Evolutionary conservation across 106 monocot genomes (phyloP).

Genomic region (Platanthera zijinensis): DNA sequence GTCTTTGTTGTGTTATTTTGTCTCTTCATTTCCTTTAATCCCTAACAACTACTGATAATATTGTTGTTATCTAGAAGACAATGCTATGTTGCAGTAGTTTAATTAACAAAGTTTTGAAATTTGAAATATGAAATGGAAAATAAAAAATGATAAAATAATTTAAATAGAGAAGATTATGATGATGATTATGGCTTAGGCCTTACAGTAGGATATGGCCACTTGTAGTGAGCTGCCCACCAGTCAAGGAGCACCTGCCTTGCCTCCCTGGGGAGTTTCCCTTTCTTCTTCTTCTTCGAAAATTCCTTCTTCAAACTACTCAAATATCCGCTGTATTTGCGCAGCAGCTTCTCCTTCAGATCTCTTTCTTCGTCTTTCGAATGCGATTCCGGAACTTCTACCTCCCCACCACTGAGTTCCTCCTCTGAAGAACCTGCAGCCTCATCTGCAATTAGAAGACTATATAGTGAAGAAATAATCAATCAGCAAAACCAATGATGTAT

Average conservation of each 20-base stretch:
- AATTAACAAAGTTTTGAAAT: neutral
- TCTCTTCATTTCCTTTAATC: too few species aligned
- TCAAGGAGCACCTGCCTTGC: constrained; percentile 42
- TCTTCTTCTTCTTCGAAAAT: constrained; percentile 72
- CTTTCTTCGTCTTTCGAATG: constrained; percentile 28
- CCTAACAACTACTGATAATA: too few species aligned
- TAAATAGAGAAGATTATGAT: neutral
- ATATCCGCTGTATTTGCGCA: constrained; percentile 70
- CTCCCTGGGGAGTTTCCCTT: constrained; percentile 68
- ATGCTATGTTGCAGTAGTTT: neutral
- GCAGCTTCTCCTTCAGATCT: constrained; percentile 66
- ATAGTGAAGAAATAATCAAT: neutral
- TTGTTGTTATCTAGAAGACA: too few species aligned
- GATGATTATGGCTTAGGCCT: neutral
- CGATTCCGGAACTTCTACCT: constrained; percentile 26
- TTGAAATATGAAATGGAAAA: neutral
- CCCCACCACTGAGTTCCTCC: constrained; percentile 42
- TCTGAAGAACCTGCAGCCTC: constrained; percentile 59
- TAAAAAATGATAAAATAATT: neutral
- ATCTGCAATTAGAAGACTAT: constrained; percentile 15
- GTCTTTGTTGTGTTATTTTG: too few species aligned
- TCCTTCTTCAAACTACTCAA: constrained; percentile 54
- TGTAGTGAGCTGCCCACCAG: constrained; percentile 67
- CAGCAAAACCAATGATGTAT: neutral
- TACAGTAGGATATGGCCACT: constrained; percentile 83